These are phyloP conservation scores for Aspergillus sclerotioniger DNA, from an alignment of 495 filamentous ascomycete genomes.

Conservation along the genomic window DNA sequence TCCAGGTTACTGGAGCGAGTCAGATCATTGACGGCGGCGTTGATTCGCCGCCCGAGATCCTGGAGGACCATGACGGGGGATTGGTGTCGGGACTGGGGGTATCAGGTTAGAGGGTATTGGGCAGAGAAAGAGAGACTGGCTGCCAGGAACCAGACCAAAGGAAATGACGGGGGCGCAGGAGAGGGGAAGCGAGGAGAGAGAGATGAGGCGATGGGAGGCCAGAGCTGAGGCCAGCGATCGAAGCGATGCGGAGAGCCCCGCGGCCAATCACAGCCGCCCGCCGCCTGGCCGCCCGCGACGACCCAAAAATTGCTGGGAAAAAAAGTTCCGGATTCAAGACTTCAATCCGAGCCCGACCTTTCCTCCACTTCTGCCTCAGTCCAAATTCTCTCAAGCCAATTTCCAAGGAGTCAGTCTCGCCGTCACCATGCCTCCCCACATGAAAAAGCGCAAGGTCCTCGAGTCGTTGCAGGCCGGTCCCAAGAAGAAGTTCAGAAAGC, in stretches of 20 bases:
- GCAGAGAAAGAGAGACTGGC: background rate
- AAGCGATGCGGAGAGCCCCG: constrained; percentile 36
- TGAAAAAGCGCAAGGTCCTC: constrained; percentile 60
- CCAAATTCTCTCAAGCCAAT: background rate
- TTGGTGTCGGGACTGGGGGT: background rate
- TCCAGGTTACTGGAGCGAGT: constrained; percentile 89
- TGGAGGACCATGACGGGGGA: constrained; percentile 82
- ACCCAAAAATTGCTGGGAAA: constrained; percentile 12
- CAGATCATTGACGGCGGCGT: constrained; percentile 90
- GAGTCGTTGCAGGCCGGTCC: constrained; percentile 57
- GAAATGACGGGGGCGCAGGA: background rate
- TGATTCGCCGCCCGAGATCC: constrained; percentile 98
- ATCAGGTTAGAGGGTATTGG: background rate
- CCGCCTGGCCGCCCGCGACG: constrained; percentile 25
- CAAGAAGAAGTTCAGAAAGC: constrained; percentile 69
- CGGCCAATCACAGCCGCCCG: constrained; percentile 30
- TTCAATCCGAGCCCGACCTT: constrained; percentile 11
- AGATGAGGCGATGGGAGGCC: constrained; percentile 11
- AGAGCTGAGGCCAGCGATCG: constrained; percentile 22
- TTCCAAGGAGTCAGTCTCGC: background rate
- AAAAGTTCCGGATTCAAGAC: constrained; percentile 34
- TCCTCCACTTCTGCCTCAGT: constrained; percentile 6
- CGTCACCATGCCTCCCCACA: constrained; percentile 38
- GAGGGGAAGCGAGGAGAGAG: constrained; percentile 20
- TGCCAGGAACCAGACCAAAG: background rate